A percentile compares a stretch with the other conserved stretches of the same genome.
These are phyloP conservation scores for Centrapalus pauciflorus DNA, from an alignment of 129 eudicot species.

Conservation along the genomic window DNA sequence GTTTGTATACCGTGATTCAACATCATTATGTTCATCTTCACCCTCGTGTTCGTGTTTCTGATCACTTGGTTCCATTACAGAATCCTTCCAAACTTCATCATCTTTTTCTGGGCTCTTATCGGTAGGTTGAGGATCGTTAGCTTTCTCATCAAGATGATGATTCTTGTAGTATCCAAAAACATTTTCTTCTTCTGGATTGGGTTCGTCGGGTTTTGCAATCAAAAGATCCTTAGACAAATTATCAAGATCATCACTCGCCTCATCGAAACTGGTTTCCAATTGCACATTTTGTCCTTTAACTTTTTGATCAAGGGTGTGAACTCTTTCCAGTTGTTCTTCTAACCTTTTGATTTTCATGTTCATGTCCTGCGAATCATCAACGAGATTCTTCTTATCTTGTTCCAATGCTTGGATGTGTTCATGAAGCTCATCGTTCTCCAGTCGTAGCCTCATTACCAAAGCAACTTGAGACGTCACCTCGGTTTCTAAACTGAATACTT, in stretches of 20 bases:
- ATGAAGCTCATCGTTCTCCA: conserved; percentile 44
- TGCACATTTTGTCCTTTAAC: conserved; percentile 27
- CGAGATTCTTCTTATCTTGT: conserved; percentile 29
- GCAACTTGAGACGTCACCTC: conserved; percentile 50
- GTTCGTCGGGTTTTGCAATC: conserved; percentile 25
- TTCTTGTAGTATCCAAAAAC: neutral
- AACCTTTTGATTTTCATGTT: conserved; percentile 40
- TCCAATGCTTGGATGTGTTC: conserved; percentile 39
- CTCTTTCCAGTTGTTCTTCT: conserved; percentile 39
- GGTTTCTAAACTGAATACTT: conserved; percentile 45
- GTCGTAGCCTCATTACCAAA: conserved; percentile 37
- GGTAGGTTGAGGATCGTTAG: no score
- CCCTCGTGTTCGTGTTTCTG: neutral
- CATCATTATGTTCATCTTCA: neutral
- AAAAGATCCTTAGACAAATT: conserved; percentile 37
- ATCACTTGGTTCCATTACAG: no score
- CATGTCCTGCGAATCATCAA: conserved; percentile 31
- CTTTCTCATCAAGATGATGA: neutral
- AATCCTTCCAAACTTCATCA: neutral
- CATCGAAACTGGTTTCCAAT: conserved; percentile 30
- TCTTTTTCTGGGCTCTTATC: no score
- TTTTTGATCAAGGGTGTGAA: conserved; percentile 35
- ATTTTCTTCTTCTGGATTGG: neutral
- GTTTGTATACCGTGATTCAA: neutral
- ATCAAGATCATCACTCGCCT: conserved; percentile 37